These are phyloP conservation scores for Clavispora vitiphila DNA, from an alignment of 805 yeast genomes.

Conservation along the genomic window DNA sequence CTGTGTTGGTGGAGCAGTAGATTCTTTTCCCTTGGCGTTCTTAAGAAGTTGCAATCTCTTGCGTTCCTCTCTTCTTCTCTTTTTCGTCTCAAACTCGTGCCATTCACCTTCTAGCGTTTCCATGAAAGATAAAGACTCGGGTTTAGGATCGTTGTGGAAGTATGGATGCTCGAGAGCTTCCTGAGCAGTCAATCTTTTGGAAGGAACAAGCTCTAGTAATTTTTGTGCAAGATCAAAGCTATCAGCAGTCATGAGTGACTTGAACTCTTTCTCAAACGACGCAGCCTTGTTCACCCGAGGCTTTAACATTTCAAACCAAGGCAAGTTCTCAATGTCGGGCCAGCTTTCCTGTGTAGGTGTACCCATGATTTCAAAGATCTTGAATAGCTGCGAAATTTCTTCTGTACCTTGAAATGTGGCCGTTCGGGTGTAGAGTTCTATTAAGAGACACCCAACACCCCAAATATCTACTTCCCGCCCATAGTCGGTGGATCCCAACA, in stretches of 20 bases:
- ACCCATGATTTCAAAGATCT: constrained; percentile 81
- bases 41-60: constrained; percentile 30
- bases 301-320: constrained; percentile 87
- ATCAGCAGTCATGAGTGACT: constrained; percentile 38
- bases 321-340: constrained; percentile 74
- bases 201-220: constrained; percentile 67
- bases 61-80: constrained; percentile 52
- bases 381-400: constrained; percentile 76
- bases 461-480: constrained; percentile 91
- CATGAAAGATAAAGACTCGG: constrained; percentile 54
- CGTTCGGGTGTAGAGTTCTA: constrained; percentile 68
- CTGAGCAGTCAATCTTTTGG: constrained; percentile 57
- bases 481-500: constrained; percentile 86
- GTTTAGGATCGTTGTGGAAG: constrained; percentile 64
- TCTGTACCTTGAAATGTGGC: constrained; percentile 87
- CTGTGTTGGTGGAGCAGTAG: constrained; percentile 1
- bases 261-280: constrained; percentile 27
- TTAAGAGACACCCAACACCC: constrained; percentile 91
- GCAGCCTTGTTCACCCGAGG: constrained; percentile 42
- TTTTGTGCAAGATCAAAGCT: constrained; percentile 62
- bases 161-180: constrained; percentile 68
- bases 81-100: constrained; percentile 96
- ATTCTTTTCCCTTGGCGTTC: constrained; percentile 11
- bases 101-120: constrained; percentile 73
- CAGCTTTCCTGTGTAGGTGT: constrained; percentile 69